phyloP scores from a whole-genome alignment of 495 filamentous ascomycete species.

The Aspergillus olivimuriae region DNA sequence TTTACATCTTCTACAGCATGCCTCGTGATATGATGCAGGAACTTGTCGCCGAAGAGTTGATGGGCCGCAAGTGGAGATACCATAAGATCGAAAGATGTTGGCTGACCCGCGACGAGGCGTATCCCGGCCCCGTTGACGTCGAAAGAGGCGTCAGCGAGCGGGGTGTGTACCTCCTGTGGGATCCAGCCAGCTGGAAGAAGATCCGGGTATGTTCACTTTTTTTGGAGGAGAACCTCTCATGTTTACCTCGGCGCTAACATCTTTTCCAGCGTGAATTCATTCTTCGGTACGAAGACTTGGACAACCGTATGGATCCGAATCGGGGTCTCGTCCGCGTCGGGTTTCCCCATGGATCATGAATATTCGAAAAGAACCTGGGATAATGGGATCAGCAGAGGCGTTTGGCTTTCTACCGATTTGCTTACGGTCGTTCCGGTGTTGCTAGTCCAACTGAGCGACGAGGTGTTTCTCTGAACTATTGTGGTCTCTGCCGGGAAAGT shows the following conservation, averaged over 20 bases:
- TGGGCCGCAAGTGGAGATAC: slow-evolving; percentile 83
- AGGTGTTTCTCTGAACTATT: slow-evolving; percentile 26
- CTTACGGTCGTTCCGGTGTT: slow-evolving; percentile 23
- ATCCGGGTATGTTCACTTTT: slow-evolving; percentile 62
- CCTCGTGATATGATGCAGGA: slow-evolving; percentile 80
- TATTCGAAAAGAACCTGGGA: slow-evolving; percentile 11
- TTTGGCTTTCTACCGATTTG: slow-evolving; percentile 29
- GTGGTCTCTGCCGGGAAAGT: slow-evolving; percentile 20
- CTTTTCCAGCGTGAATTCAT: slow-evolving; percentile 64
- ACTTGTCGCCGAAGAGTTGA: slow-evolving; percentile 73
- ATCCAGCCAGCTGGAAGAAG: slow-evolving; percentile 76
- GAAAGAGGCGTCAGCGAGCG: slow-evolving; percentile 63
- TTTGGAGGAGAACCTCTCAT: no score
- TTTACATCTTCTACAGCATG: slow-evolving; percentile 92
- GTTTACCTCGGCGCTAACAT: background rate
- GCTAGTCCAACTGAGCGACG: slow-evolving; percentile 21
- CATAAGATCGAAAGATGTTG: slow-evolving; percentile 84
- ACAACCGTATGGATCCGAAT: slow-evolving; percentile 46
- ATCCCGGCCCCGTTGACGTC: slow-evolving; percentile 57
- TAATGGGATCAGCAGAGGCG: slow-evolving; percentile 28
- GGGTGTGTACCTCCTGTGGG: slow-evolving; percentile 86
- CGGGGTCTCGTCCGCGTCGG: slow-evolving; percentile 30
- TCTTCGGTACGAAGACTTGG: slow-evolving; percentile 71
- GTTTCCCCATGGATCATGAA: slow-evolving; percentile 39
- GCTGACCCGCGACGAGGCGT: slow-evolving; percentile 80